Evolutionary conservation across 2,329 filamentous ascomycete genomes (phyloP).

Genomic region (Torrubiella hemipterigena): DNA sequence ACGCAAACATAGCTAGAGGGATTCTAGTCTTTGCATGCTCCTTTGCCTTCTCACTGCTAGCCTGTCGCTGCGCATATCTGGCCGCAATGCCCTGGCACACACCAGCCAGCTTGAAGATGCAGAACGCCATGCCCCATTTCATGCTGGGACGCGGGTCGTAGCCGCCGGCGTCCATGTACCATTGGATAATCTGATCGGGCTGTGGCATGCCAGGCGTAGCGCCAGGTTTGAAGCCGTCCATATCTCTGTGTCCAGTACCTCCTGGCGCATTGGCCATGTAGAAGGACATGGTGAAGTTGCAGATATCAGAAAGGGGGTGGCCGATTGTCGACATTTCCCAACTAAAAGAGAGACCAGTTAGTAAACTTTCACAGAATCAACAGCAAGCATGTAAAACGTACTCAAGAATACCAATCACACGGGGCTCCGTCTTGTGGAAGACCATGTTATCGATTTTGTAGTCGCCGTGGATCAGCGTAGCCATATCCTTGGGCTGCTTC

Average conservation of each 20-base stretch:
- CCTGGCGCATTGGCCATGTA: conserved; percentile 19
- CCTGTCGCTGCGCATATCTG: conserved; percentile 71
- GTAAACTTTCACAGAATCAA: background rate
- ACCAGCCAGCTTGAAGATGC: conserved; percentile 46
- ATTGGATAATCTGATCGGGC: conserved; percentile 26
- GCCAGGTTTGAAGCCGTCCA: conserved; percentile 47
- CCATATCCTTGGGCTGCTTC: conserved; percentile 65
- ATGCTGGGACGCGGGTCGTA: conserved; percentile 57
- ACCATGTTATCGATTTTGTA: conserved; percentile 91
- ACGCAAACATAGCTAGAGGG: conserved; percentile 67
- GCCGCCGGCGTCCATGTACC: conserved; percentile 40
- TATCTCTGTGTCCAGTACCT: conserved; percentile 12
- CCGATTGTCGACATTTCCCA: conserved; percentile 99
- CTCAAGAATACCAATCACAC: conserved; percentile 88
- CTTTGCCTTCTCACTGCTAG: conserved; percentile 72
- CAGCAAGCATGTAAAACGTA: conserved; percentile 23
- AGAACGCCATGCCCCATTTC: conserved; percentile 50
- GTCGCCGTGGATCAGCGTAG: conserved; percentile 80
- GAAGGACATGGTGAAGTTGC: conserved; percentile 52
- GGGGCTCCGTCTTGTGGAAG: conserved; percentile 78
- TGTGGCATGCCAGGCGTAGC: conserved; percentile 50
- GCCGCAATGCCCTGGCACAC: conserved; percentile 86
- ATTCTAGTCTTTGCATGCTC: conserved; percentile 58
- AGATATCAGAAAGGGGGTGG: conserved; percentile 85
- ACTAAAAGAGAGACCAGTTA: conserved; percentile 21